These are phyloP conservation scores for Vitis labrusca DNA, from an alignment of 164 flowering plant species.

Conservation along the genomic window DNA sequence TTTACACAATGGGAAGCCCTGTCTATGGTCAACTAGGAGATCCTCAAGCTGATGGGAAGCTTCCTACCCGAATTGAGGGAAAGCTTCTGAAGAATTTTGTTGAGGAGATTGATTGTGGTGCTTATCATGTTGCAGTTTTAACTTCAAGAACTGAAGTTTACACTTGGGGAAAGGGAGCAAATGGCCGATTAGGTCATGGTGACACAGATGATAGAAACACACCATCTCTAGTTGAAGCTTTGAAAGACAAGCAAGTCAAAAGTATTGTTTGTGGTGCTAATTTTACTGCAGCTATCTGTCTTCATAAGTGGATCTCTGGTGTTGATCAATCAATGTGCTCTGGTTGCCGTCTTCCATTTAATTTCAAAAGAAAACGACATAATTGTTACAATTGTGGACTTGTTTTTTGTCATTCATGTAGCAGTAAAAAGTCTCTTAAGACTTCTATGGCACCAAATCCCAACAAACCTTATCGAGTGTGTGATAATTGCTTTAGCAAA, in stretches of 20 bases:
- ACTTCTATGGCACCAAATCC: conserved; percentile 48
- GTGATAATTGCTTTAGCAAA: conserved; percentile 44
- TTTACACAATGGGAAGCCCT: conserved; percentile 34
- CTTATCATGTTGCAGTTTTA: conserved; percentile 38
- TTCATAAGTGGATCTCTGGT: conserved; percentile 29
- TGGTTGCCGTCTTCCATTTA: conserved; percentile 36
- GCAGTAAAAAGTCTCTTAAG: conserved; percentile 34
- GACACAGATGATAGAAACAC: conserved; percentile 34
- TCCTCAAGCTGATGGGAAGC: conserved; percentile 32
- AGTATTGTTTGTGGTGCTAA: too few species aligned
- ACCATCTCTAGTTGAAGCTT: conserved; percentile 40
- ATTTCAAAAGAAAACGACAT: conserved; percentile 42
- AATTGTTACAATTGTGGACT: conserved; percentile 50
- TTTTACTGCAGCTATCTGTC: too few species aligned
- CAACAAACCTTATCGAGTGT: conserved; percentile 44
- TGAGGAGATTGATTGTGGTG: conserved; percentile 41
- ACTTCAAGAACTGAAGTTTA: conserved; percentile 37
- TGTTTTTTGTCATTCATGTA: conserved; percentile 42
- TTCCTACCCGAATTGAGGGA: conserved; percentile 28
- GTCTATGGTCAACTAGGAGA: conserved; percentile 37
- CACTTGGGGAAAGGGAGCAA: conserved; percentile 48
- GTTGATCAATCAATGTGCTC: conserved; percentile 43
- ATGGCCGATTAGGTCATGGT: conserved; percentile 52
- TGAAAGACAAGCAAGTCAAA: conserved; percentile 31
- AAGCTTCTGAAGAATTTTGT: conserved; percentile 26